Evolutionary conservation across 2,329 filamentous ascomycete species (phyloP), one percentile per base, ranked within the genome.

Genomic region (Tolypocladium tropicale): DNA sequence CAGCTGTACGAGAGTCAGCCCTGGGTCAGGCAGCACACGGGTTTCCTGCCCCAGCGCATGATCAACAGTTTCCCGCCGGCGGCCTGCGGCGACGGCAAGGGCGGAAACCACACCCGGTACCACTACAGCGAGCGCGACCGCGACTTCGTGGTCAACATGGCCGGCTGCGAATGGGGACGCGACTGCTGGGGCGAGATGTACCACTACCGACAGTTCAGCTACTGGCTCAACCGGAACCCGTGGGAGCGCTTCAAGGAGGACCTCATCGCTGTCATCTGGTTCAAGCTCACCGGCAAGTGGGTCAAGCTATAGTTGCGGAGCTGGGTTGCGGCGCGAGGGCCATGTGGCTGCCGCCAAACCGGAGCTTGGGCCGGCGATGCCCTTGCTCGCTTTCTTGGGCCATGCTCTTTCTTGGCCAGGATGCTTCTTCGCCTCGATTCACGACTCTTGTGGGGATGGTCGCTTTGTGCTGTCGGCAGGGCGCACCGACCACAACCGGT

Each of bases 131-230:
- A 94, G 71, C 78, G 83, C 46, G 91, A 95, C 58, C 83, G 90
- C 32, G 94, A 99, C 70, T 96, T 99, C 67, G 64, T 97, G 51
- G 93, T 99, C 65, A 99, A 96, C 72, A 97, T 99, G 93, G 94
- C 94, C 6, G 94, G 94, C 4, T 99, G 94, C 70, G 88, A 96
- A 71, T 97, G 90, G 88, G 93, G 93, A 4, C 84, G 94, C 53
- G 93, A 99, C 74, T 99, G 94, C 71, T 97, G 93, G 93, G 87
- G 86, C 39, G 94, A 99, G 74, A 96, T 99, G 85, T 96, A 96
- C 75, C 87, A 88, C 70, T 99, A 91, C 75, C 88, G 92, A 54
- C 86, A 96, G 70, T 80, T 95, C 67, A 95, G 90, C 76, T 93
- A 95, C 70, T 86, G 85, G 72, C 80, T 96, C 59, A 96, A 96